These are phyloP conservation scores for Mycena haematopus DNA, from an alignment of 768 basidiomycete species.

Conservation along the genomic window DNA sequence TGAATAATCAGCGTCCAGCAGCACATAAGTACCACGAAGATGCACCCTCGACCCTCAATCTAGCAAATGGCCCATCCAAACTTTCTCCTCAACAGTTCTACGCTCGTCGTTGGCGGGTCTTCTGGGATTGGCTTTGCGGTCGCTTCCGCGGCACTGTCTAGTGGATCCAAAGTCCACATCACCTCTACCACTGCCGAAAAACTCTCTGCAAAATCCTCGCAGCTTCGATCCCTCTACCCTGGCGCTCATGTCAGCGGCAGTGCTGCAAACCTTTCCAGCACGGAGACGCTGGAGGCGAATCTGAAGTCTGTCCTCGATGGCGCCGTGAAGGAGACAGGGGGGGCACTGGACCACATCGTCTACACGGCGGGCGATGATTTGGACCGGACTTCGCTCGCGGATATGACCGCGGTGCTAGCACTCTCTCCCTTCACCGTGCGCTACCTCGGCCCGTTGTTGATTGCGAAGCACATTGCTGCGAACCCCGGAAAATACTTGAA, in stretches of 20 bases:
- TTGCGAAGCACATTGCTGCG: not conserved
- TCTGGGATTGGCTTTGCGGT: conserved; percentile 6
- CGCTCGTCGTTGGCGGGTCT: conserved; percentile 9
- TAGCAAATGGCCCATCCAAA: conserved; percentile 15
- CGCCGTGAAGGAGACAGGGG: not conserved
- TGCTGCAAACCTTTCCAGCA: not conserved
- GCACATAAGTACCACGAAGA: not conserved
- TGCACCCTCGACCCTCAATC: not conserved
- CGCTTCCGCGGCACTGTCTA: conserved; percentile 15
- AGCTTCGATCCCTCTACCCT: conserved; percentile 10
- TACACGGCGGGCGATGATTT: too few relatives aligned
- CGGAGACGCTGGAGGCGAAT: too few relatives aligned
- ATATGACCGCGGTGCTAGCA: too few relatives aligned
- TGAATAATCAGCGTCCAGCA: not conserved
- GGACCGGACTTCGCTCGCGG: too few relatives aligned
- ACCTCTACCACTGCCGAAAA: conserved; percentile 2
- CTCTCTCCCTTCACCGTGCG: too few relatives aligned
- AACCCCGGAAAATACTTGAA: not conserved
- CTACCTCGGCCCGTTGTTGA: not conserved
- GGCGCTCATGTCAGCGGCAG: conserved; percentile 15
- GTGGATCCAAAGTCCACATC: conserved; percentile 18
- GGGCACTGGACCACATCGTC: too few relatives aligned
- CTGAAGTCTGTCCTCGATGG: too few relatives aligned
- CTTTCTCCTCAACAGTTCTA: conserved; percentile 2
- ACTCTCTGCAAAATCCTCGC: not conserved